Evolutionary conservation across 148 eudicot species (phyloP).

Genomic region (Camellia japonica): DNA sequence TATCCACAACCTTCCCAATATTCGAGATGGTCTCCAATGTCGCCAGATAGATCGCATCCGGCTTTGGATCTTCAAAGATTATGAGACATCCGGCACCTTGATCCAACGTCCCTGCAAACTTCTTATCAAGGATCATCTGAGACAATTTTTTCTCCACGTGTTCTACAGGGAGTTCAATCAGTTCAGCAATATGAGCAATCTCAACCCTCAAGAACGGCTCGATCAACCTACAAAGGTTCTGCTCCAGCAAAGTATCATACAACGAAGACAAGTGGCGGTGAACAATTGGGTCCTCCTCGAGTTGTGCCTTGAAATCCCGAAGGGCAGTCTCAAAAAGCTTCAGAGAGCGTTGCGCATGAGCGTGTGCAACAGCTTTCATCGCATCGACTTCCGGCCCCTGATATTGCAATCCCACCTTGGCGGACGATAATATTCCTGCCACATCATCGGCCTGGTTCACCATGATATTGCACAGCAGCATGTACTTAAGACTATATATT

Average conservation of each 20-base stretch:
- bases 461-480: slow-evolving; percentile 43
- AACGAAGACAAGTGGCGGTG: slow-evolving; percentile 42
- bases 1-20: slow-evolving; percentile 41
- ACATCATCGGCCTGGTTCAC: slow-evolving; percentile 40
- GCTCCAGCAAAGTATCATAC: slow-evolving; percentile 40
- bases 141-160: slow-evolving; percentile 44
- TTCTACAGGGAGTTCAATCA: slow-evolving; percentile 35
- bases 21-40: slow-evolving; percentile 36
- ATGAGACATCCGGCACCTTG: slow-evolving; percentile 46
- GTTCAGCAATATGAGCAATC: slow-evolving; percentile 38
- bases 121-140: slow-evolving; percentile 42
- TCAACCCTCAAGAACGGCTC: slow-evolving; percentile 42
- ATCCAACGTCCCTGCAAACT: slow-evolving; percentile 43
- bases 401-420: slow-evolving; percentile 42
- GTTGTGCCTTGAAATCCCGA: slow-evolving; percentile 34
- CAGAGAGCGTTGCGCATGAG: slow-evolving; percentile 33
- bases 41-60: slow-evolving; percentile 35
- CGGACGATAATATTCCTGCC: slow-evolving; percentile 35
- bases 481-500: slow-evolving; percentile 37
- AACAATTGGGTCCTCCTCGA: slow-evolving; percentile 41
- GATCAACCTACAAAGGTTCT: slow-evolving; percentile 43
- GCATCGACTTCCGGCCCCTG: slow-evolving; percentile 45
- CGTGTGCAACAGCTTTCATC: slow-evolving; percentile 47
- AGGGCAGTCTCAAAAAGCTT: slow-evolving; percentile 38
- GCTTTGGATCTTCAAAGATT: slow-evolving; percentile 41